phyloP scores from a whole-genome alignment of 1,284 basidiomycete species.

The Austroboletus rostrupii region DNA sequence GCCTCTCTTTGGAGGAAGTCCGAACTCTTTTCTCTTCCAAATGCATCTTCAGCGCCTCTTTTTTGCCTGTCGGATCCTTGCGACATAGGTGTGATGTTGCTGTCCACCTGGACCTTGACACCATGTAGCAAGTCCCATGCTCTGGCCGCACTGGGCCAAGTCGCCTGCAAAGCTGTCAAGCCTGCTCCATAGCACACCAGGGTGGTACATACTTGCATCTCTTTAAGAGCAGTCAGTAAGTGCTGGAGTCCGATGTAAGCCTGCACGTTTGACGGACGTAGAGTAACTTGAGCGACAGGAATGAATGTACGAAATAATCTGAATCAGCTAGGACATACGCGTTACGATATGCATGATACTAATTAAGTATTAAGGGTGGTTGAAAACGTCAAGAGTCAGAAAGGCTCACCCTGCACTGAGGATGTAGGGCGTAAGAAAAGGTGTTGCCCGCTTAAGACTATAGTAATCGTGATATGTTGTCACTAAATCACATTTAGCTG shows the following conservation, averaged over 20 bases:
- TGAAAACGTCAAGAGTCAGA: background rate
- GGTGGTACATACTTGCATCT: conserved; percentile 55
- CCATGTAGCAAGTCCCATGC: conserved; percentile 70
- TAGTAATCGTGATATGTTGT: conserved; percentile 59
- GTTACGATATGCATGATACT: conserved; percentile 83
- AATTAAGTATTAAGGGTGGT: conserved; percentile 11
- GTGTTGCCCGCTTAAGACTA: conserved; percentile 58
- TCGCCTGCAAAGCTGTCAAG: conserved; percentile 32
- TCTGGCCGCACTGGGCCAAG: conserved; percentile 74
- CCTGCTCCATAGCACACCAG: conserved; percentile 1
- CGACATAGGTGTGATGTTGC: conserved; percentile 34
- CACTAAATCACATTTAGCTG: conserved; percentile 37
- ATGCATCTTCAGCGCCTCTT: conserved; percentile 61
- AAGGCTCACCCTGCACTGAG: conserved; percentile 67
- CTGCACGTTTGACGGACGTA: conserved; percentile 66
- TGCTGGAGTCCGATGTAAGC: conserved; percentile 65
- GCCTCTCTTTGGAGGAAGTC: conserved; percentile 45
- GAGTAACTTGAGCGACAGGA: conserved; percentile 47
- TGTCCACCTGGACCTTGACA: conserved; percentile 54
- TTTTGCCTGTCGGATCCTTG: conserved; percentile 47
- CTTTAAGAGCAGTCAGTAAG: conserved; percentile 63
- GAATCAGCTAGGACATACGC: conserved; percentile 39
- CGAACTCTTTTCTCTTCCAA: conserved; percentile 50
- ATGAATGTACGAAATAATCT: conserved; percentile 2
- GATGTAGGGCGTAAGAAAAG: conserved; percentile 72